phyloP scores from a whole-genome alignment of 768 basidiomycete species.

The Hypholoma fasciculare region DNA sequence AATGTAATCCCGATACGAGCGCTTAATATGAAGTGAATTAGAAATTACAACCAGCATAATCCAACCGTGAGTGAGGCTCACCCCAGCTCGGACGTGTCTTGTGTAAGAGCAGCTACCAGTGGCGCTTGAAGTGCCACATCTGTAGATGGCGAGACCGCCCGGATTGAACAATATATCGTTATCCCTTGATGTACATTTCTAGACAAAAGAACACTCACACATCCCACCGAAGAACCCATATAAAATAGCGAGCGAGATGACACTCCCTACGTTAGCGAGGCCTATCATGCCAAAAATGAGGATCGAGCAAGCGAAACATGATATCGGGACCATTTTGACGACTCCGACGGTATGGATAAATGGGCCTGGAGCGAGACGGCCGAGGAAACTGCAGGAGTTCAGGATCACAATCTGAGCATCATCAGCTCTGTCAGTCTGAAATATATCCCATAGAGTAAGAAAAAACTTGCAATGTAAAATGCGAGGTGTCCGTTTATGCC shows the following conservation, averaged over 20 bases:
- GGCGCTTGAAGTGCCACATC: conserved; percentile 1
- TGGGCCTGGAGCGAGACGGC: conserved; percentile 3
- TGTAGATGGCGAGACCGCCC: no score
- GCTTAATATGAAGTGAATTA: neutral
- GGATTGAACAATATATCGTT: neutral
- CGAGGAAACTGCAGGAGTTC: conserved; percentile 3
- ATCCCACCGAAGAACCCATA: conserved; percentile 7
- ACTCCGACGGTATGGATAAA: conserved; percentile 2
- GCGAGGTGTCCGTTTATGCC: neutral
- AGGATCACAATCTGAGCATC: conserved; percentile 2
- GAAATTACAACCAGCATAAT: neutral
- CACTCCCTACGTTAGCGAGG: neutral
- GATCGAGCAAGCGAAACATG: neutral
- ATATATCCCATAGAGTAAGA: neutral
- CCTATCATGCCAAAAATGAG: conserved; percentile 6
- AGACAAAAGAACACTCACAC: neutral
- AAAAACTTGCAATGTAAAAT: neutral
- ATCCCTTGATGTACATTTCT: neutral
- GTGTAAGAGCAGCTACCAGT: conserved; percentile 1
- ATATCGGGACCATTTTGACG: neutral
- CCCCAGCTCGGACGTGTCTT: conserved; percentile 2
- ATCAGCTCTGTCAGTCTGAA: no score
- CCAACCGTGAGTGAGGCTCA: neutral
- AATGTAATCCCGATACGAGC: conserved; percentile 2
- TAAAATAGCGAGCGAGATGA: neutral